Conservation (phyloP, 2,329 filamentous ascomycete genomes). For the Trichoderma lentiforme region DNA sequence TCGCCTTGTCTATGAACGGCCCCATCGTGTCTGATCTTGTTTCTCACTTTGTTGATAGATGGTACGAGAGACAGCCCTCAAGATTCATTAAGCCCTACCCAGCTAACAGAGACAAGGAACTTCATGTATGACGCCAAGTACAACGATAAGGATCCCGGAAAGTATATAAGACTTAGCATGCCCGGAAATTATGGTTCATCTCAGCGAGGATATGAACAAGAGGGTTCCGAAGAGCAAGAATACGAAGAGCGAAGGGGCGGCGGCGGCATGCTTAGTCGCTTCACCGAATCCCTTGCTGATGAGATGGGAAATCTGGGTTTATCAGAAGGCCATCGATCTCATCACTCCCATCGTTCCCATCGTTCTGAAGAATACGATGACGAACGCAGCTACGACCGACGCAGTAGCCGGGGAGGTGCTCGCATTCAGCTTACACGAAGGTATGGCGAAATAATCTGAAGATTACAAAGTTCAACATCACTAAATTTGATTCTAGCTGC, state of each 20-base stretch:
- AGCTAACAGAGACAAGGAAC: conserved; percentile 51
- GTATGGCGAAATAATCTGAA: conserved; percentile 27
- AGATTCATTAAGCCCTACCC: background rate
- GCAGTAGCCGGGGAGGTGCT: conserved; percentile 26
- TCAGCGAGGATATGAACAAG: conserved; percentile 3
- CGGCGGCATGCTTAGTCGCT: background rate
- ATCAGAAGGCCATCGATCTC: background rate
- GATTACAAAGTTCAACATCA: background rate
- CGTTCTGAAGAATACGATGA: conserved; percentile 1
- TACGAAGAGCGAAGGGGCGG: background rate
- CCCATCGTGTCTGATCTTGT: conserved; percentile 72
- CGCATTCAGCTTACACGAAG: conserved; percentile 53
- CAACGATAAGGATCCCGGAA: conserved; percentile 45
- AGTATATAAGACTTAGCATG: conserved; percentile 45
- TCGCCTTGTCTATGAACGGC: conserved; percentile 72
- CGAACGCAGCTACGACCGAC: background rate
- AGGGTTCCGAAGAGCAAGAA: background rate
- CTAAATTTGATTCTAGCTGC: conserved; percentile 33
- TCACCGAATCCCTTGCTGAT: background rate
- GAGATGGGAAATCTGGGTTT: conserved; percentile 14
- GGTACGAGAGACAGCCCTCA: conserved; percentile 44
- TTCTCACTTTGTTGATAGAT: conserved; percentile 78
- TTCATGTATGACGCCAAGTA: conserved; percentile 88
- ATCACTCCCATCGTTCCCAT: background rate
- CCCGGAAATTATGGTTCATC: conserved; percentile 27